Conservation (phyloP, 352 stramenopile species). For the Globisporangium nagaii region DNA sequence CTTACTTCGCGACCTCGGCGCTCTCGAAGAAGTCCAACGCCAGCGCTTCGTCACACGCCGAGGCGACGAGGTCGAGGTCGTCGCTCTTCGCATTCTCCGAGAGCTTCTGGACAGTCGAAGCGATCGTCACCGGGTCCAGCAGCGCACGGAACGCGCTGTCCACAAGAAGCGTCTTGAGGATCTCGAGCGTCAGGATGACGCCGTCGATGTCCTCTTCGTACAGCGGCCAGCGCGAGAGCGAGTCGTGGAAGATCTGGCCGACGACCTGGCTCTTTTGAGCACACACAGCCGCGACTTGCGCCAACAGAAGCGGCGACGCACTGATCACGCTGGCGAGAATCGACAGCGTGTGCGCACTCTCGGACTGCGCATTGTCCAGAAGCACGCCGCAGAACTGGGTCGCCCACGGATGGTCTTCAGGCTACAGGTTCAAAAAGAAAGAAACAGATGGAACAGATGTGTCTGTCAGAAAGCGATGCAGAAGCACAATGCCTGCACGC, state of each 20-base stretch:
- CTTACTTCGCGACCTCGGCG: neutral
- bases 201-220: conserved; percentile 63
- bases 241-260: conserved; percentile 34
- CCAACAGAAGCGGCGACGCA: conserved; percentile 23
- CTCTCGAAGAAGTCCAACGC: conserved; percentile 3
- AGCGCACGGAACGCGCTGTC: conserved; percentile 26
- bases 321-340: conserved; percentile 32
- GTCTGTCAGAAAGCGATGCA: too few relatives aligned
- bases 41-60: conserved; percentile 30
- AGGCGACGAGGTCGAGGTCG: conserved; percentile 33
- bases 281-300: conserved; percentile 35
- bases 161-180: conserved; percentile 30
- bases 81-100: conserved; percentile 38
- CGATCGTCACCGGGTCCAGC: conserved; percentile 35
- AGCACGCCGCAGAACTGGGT: conserved; percentile 35
- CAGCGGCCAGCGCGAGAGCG: conserved; percentile 46
- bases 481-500: too few relatives aligned
- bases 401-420: conserved; percentile 40
- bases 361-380: conserved; percentile 38
- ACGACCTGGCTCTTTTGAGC: conserved; percentile 29
- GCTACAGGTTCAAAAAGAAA: conserved; percentile 10
- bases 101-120: conserved; percentile 42
- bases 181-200: conserved; percentile 42
- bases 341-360: conserved; percentile 44
- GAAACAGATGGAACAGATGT: too few relatives aligned